Evolutionary conservation across 176 grass and related monocot species (phyloP).

Genomic region (Echinochloa phyllopogon): DNA sequence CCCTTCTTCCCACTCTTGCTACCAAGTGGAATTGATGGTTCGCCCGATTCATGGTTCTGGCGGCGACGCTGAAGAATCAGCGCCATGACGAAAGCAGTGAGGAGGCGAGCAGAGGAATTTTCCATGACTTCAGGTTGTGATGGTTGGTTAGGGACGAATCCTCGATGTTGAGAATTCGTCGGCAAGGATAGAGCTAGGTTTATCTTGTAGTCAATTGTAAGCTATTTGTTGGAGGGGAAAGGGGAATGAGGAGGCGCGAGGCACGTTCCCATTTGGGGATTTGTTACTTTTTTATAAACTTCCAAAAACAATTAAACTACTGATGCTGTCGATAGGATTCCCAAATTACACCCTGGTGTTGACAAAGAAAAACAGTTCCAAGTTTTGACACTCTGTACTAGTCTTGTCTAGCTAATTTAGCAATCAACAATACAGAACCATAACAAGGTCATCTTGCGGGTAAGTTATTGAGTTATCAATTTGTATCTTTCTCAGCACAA

Average conservation of each 20-base stretch:
- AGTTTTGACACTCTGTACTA: neutral
- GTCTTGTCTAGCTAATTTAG: slow-evolving; percentile 6
- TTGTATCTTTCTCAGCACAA: too few species aligned
- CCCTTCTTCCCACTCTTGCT: slow-evolving; percentile 22
- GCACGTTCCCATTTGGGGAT: neutral
- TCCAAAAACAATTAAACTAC: neutral
- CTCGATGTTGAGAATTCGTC: neutral
- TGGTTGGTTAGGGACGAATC: neutral
- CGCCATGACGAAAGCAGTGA: neutral
- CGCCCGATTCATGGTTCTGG: slow-evolving; percentile 19
- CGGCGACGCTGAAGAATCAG: neutral
- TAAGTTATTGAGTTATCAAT: neutral
- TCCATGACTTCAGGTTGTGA: slow-evolving; percentile 14
- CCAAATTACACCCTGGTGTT: neutral
- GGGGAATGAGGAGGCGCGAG: neutral
- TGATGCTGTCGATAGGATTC: neutral
- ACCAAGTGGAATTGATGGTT: neutral
- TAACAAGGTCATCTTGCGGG: neutral
- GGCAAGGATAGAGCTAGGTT: neutral
- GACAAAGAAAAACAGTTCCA: slow-evolving; percentile 2
- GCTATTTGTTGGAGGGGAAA: slow-evolving; percentile 17
- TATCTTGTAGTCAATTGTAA: slow-evolving; percentile 15
- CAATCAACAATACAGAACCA: neutral
- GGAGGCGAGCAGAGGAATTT: neutral
- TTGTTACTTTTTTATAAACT: neutral